A percentile compares a stretch with the other conserved stretches of the same genome.
Conservation (phyloP, 1,284 basidiomycete genomes). For the Paramarasmius palmivorus region DNA sequence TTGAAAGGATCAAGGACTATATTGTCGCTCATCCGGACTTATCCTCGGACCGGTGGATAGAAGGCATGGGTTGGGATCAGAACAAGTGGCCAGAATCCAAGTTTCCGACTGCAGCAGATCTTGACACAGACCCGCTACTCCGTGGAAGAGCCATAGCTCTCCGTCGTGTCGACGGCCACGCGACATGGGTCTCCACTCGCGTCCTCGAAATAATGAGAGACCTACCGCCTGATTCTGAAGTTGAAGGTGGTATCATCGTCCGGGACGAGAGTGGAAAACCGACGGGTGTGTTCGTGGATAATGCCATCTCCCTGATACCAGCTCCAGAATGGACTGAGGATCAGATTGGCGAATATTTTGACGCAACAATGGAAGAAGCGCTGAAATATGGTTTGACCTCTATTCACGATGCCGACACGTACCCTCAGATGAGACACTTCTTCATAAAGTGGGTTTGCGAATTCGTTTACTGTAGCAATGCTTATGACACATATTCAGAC, state of each 20-base stretch:
- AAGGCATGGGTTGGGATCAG: slow-evolving; percentile 94
- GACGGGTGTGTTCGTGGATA: slow-evolving; percentile 67
- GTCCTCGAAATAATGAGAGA: slow-evolving; percentile 26
- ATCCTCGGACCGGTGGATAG: slow-evolving; percentile 60
- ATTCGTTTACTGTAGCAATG: background rate
- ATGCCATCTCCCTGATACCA: slow-evolving; percentile 70
- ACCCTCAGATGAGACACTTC: slow-evolving; percentile 58
- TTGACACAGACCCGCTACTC: slow-evolving; percentile 41
- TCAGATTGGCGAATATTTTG: slow-evolving; percentile 61
- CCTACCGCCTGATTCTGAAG: slow-evolving; percentile 12
- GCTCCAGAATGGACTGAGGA: slow-evolving; percentile 62
- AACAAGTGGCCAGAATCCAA: slow-evolving; percentile 67
- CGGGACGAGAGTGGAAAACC: slow-evolving; percentile 25
- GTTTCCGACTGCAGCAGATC: slow-evolving; percentile 80
- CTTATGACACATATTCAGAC: slow-evolving; percentile 24
- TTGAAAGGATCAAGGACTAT: slow-evolving; percentile 56
- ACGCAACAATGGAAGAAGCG: slow-evolving; percentile 66
- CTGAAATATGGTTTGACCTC: slow-evolving; percentile 76
- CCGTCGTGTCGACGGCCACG: slow-evolving; percentile 52
- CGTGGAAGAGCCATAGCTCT: slow-evolving; percentile 45
- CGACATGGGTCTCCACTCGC: slow-evolving; percentile 48
- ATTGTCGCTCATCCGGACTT: slow-evolving; percentile 58
- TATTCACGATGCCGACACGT: slow-evolving; percentile 78
- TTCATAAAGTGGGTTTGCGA: slow-evolving; percentile 56
- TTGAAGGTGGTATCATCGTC: slow-evolving; percentile 14